phyloP scores from a whole-genome alignment of 257 asterid species.

The Linderniella brevidens region DNA sequence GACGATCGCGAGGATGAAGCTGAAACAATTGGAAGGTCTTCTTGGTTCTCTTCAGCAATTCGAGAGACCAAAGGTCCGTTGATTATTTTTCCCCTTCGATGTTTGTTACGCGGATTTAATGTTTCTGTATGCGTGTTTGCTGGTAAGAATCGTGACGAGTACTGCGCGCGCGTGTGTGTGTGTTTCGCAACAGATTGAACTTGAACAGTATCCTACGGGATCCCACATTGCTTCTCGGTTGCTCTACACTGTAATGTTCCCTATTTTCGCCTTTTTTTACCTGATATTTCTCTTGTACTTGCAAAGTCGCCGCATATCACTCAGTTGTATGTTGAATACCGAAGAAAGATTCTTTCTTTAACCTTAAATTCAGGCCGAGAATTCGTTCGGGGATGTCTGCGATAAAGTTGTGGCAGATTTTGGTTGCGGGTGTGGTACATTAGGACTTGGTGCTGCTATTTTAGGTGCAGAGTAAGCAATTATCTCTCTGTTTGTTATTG shows the following conservation, averaged over 20 bases:
- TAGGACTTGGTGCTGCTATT: conserved; percentile 86
- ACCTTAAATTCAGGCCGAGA: conserved; percentile 46
- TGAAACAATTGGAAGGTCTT: conserved; percentile 55
- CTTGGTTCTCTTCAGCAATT: conserved; percentile 67
- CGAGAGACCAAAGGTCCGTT: conserved; percentile 54
- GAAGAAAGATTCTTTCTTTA: conserved; percentile 7
- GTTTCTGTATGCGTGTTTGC: too few relatives aligned
- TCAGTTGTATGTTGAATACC: too few relatives aligned
- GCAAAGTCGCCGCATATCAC: background rate
- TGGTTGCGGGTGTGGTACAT: conserved; percentile 96
- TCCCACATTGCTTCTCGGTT: conserved; percentile 92
- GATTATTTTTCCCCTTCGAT: background rate
- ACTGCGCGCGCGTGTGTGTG: too few relatives aligned
- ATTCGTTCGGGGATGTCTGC: conserved; percentile 71
- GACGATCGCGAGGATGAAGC: conserved; percentile 40
- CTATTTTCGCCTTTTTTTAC: conserved; percentile 1
- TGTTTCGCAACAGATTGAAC: conserved; percentile 52
- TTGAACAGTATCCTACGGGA: conserved; percentile 95
- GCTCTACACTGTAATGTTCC: conserved; percentile 51
- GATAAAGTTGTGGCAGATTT: conserved; percentile 88
- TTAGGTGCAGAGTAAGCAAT: conserved; percentile 67
- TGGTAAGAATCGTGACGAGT: too few relatives aligned
- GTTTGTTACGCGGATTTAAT: background rate
- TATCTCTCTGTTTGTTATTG: background rate
- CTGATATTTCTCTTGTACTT: conserved; percentile 13